A percentile compares a stretch with the other conserved stretches of the same genome.
Conservation (phyloP, 441 rosid genomes). For the Aquilaria agallochum region DNA sequence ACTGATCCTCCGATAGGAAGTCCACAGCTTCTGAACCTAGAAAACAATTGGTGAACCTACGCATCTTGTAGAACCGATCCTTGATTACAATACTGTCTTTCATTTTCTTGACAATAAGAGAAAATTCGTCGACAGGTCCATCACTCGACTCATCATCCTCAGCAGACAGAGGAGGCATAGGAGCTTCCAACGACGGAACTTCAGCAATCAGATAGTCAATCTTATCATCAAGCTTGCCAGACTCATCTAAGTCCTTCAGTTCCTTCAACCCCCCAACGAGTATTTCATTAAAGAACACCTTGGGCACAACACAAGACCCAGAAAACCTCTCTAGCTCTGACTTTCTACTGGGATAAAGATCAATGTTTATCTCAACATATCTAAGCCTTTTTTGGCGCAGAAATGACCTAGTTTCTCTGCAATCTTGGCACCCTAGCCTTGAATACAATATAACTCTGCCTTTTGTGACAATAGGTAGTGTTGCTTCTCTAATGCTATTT, state of each 20-base stretch:
- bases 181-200: slow-evolving; percentile 61
- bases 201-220: slow-evolving; percentile 50
- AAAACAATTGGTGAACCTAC: slow-evolving; percentile 63
- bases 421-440: slow-evolving; percentile 62
- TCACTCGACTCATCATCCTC: slow-evolving; percentile 70
- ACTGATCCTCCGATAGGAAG: slow-evolving; percentile 66
- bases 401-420: slow-evolving; percentile 55
- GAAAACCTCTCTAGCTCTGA: slow-evolving; percentile 61
- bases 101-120: slow-evolving; percentile 72
- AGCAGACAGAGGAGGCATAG: slow-evolving; percentile 80
- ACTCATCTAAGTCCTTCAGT: slow-evolving; percentile 53
- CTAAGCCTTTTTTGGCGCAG: slow-evolving; percentile 55
- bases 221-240: slow-evolving; percentile 73
- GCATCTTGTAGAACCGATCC: slow-evolving; percentile 75
- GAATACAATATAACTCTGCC: slow-evolving; percentile 75
- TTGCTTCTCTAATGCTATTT: slow-evolving; percentile 23
- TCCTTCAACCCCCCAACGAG: slow-evolving; percentile 64
- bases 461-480: slow-evolving; percentile 42
- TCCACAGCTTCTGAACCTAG: slow-evolving; percentile 78
- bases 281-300: slow-evolving; percentile 65
- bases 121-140: slow-evolving; percentile 73
- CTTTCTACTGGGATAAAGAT: slow-evolving; percentile 72
- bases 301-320: slow-evolving; percentile 69
- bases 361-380: slow-evolving; percentile 77
- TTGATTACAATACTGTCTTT: slow-evolving; percentile 54